Conservation (phyloP, 2,329 filamentous ascomycete genomes). For the Alternaria hordeiaustralica region DNA sequence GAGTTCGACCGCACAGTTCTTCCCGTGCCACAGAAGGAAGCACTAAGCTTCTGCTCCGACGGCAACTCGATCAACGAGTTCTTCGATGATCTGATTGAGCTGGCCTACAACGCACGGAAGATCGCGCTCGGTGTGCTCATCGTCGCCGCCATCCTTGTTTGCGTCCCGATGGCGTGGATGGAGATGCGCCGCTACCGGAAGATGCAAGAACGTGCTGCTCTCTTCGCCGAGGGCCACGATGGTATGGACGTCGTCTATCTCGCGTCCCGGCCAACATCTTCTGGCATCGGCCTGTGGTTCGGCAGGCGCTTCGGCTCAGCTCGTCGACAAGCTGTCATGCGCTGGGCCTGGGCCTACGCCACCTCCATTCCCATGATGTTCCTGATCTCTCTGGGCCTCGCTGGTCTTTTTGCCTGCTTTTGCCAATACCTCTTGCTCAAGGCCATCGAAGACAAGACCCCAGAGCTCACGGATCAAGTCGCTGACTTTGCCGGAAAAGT, state of each 20-base stretch:
- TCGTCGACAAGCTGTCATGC: conserved; percentile 72
- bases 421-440: conserved; percentile 82
- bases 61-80: conserved; percentile 83
- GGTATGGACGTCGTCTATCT: conserved; percentile 90
- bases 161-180: conserved; percentile 78
- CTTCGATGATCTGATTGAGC: conserved; percentile 73
- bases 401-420: conserved; percentile 80
- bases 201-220: conserved; percentile 71
- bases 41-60: conserved; percentile 85
- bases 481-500: conserved; percentile 81
- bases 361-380: conserved; percentile 87
- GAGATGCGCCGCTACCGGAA: conserved; percentile 79
- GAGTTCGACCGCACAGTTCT: conserved; percentile 79
- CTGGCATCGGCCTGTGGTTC: conserved; percentile 73
- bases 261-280: conserved; percentile 78
- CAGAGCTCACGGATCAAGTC: conserved; percentile 75
- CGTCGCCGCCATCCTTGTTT: conserved; percentile 73
- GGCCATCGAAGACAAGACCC: conserved; percentile 75
- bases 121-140: conserved; percentile 79
- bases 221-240: conserved; percentile 74
- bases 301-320: conserved; percentile 68
- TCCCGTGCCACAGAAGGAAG: conserved; percentile 81
- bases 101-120: conserved; percentile 72
- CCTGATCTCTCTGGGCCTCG: conserved; percentile 79
- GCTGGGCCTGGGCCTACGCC: conserved; percentile 88